Evolutionary conservation across 2,329 filamentous ascomycete genomes (phyloP), one percentile per base, ranked within the genome.

Genomic region (Septoria linicola): DNA sequence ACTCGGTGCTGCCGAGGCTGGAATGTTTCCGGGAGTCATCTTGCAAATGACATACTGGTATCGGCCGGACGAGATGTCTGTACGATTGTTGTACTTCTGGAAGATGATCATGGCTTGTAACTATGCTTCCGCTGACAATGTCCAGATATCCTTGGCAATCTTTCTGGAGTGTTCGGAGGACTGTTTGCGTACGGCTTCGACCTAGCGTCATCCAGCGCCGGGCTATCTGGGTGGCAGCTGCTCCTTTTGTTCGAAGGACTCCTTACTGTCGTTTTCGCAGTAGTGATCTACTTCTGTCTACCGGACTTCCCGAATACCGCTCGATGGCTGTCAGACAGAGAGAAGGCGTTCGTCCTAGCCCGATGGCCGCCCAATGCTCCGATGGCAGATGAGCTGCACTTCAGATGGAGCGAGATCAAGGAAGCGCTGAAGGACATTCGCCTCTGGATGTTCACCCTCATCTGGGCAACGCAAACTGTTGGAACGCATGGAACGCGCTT

Each of bases 311-410:
- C 48, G 1, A 40, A 43, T 14, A 51, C 41, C 4, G 48, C 48
- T 0, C 68, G 64, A 39, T 78, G 75, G 75, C 63, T 78, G 27
- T 72, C 54, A 14, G 58, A 56, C 4, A 61, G 60, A 36, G 76
- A 79, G 41, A 76, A 76, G 54, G 70, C 69, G 4, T 79, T 78
- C 55, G 68, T 78, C 14, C 72, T 78, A 60, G 73, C 72, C 11
- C 69, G 75, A 13, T 63, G 76, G 0, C 72, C 73, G 1, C 54
- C 63, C 2, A 76, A 76, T 57, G 64, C 73, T 0, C 73, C 73
- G 7, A 66, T 71, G 23, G 69, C 70, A 0, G 56, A 60, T 8
- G 73, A 76, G 48, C 49, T 66, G 16, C 63, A 73, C 41, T 75
- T 76, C 50, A 66, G 70, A 13, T 61, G 68, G 27, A 59, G 65